A percentile compares a stretch with the other conserved stretches of the same genome.
Conservation (phyloP, 1,284 basidiomycete genomes). For the Entoloma clypeatum region DNA sequence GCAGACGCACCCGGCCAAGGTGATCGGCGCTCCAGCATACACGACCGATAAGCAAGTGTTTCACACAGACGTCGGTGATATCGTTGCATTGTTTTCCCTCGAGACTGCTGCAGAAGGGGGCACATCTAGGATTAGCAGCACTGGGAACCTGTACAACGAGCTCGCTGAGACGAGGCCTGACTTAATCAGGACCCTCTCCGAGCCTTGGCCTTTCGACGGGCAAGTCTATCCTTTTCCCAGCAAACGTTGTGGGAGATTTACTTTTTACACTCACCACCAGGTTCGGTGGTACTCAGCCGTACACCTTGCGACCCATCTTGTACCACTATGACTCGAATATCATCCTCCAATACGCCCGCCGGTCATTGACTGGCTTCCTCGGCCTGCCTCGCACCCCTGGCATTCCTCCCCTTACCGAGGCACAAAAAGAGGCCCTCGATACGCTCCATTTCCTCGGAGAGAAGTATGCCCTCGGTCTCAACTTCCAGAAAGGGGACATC, state of each 20-base stretch:
- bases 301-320: slow-evolving; percentile 15
- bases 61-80: slow-evolving; percentile 44
- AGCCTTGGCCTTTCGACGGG: slow-evolving; percentile 42
- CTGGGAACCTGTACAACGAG: slow-evolving; percentile 42
- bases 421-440: slow-evolving; percentile 47
- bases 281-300: no score
- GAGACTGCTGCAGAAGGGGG: slow-evolving; percentile 40
- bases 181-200: slow-evolving; percentile 36
- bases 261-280: no score
- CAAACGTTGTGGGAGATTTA: no score
- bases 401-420: slow-evolving; percentile 46
- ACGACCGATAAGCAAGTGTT: slow-evolving; percentile 48
- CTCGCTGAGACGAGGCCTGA: slow-evolving; percentile 42
- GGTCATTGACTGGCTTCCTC: slow-evolving; percentile 41
- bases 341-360: slow-evolving; percentile 45
- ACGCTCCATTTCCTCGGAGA: slow-evolving; percentile 43
- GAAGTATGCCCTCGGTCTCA: slow-evolving; percentile 40
- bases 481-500: slow-evolving; percentile 48
- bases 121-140: slow-evolving; percentile 41
- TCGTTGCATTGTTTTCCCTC: slow-evolving; percentile 40
- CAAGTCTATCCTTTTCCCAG: slow-evolving; percentile 21
- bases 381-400: slow-evolving; percentile 28
- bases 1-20: slow-evolving; percentile 36
- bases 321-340: slow-evolving; percentile 37
- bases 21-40: slow-evolving; percentile 42